phyloP scores from a whole-genome alignment of 257 asterid species.

The Solanum etuberosum region DNA sequence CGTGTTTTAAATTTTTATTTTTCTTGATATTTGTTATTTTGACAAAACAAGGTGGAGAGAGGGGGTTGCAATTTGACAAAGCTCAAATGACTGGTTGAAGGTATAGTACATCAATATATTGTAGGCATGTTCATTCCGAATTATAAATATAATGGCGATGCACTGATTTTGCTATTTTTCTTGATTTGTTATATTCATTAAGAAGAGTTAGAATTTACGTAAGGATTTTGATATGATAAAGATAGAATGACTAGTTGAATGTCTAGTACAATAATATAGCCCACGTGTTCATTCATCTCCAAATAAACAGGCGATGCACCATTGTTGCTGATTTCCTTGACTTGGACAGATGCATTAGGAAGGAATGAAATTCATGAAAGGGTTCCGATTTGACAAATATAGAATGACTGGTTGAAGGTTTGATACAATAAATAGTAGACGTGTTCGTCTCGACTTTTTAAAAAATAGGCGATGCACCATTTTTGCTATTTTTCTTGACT shows the following conservation, averaged over 20 bases:
- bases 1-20: background rate
- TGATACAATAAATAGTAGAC: background rate
- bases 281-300: background rate
- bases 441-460: background rate
- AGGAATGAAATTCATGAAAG: background rate
- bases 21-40: background rate
- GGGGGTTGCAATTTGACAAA: background rate
- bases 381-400: background rate
- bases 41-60: background rate
- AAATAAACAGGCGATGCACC: background rate
- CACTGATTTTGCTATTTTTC: background rate
- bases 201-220: background rate
- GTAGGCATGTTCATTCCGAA: background rate
- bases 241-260: background rate
- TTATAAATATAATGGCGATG: background rate
- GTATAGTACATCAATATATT: background rate
- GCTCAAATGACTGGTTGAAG: background rate
- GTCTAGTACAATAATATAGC: background rate
- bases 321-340: background rate
- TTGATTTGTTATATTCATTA: background rate
- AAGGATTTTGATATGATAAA: background rate
- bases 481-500: too few relatives aligned
- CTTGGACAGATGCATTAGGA: background rate
- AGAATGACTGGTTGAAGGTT: background rate
- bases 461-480: background rate